These are phyloP conservation scores for Phlebiopsis flavidoalba DNA, from an alignment of 768 basidiomycete genomes.

Conservation along the genomic window DNA sequence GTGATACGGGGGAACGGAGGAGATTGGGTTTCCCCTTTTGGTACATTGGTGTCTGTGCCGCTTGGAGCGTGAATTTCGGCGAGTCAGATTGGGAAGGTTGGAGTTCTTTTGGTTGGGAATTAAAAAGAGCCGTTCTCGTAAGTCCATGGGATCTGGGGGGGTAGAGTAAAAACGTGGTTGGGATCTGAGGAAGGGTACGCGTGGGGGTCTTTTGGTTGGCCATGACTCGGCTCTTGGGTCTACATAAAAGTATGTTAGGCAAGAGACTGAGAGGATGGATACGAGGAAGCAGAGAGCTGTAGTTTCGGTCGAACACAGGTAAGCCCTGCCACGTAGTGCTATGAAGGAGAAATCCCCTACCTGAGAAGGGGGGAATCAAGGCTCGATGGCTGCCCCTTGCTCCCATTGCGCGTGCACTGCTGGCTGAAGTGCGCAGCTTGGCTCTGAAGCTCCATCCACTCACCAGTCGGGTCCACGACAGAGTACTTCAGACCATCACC, in stretches of 20 bases:
- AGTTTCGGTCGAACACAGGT: neutral
- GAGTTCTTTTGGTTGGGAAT: slow-evolving; percentile 75
- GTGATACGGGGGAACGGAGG: slow-evolving; percentile 69
- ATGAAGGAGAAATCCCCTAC: neutral
- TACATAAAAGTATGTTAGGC: slow-evolving; percentile 11
- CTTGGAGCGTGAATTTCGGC: slow-evolving; percentile 20
- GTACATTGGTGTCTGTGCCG: slow-evolving; percentile 11
- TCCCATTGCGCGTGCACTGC: neutral
- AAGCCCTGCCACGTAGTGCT: neutral
- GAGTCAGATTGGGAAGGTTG: slow-evolving; percentile 51
- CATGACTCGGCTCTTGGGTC: slow-evolving; percentile 42
- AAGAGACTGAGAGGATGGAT: neutral
- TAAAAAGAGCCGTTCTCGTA: slow-evolving; percentile 73
- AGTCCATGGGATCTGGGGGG: slow-evolving; percentile 75
- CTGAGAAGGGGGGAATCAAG: neutral
- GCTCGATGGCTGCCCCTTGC: slow-evolving; percentile 1
- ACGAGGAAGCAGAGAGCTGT: neutral
- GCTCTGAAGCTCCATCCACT: slow-evolving; percentile 50
- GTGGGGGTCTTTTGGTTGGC: slow-evolving; percentile 71
- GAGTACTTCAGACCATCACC: slow-evolving; percentile 79
- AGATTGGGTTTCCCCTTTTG: slow-evolving; percentile 28
- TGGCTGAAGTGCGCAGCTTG: neutral
- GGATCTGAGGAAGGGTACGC: slow-evolving; percentile 22
- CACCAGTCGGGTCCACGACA: slow-evolving; percentile 66
- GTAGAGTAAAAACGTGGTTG: slow-evolving; percentile 37